A percentile compares a stretch with the other conserved stretches of the same genome.
These are phyloP conservation scores for Candida wancherniae DNA, from an alignment of 805 yeast genomes.

Conservation along the genomic window DNA sequence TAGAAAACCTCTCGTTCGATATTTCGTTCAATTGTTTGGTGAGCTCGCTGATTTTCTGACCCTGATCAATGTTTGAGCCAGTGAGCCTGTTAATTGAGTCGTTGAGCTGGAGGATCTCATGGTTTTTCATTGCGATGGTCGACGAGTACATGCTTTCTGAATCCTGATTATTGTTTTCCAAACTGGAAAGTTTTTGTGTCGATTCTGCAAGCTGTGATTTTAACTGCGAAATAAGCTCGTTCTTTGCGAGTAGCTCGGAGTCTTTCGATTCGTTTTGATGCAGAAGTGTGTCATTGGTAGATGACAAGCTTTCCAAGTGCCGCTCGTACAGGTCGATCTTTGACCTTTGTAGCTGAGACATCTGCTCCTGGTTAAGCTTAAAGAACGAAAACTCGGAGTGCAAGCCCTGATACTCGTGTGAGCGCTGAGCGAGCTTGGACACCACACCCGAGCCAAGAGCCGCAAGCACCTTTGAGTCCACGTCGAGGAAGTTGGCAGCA, in stretches of 20 bases:
- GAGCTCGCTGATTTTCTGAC: conserved; percentile 30
- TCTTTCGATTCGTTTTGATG: conserved; percentile 13
- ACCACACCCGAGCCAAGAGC: conserved; percentile 14
- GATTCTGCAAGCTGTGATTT: conserved; percentile 14
- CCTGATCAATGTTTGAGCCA: conserved; percentile 32
- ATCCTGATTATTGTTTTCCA: conserved; percentile 14
- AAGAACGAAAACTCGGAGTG: conserved; percentile 28
- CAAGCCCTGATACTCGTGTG: conserved; percentile 26
- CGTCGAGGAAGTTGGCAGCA: conserved; percentile 25
- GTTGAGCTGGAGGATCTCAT: conserved; percentile 24
- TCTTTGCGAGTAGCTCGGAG: conserved; percentile 10
- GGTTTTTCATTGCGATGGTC: conserved; percentile 15
- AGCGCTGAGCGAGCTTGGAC: conserved; percentile 20
- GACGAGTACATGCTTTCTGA: conserved; percentile 4
- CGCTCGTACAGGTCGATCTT: conserved; percentile 19
- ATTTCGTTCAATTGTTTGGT: conserved; percentile 33
- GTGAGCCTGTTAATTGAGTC: conserved; percentile 28
- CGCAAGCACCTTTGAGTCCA: conserved; percentile 18
- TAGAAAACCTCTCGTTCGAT: conserved; percentile 32
- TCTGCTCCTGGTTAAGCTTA: conserved; percentile 33
- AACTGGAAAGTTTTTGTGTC: conserved; percentile 13
- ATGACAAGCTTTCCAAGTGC: conserved; percentile 18
- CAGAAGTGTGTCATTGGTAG: conserved; percentile 20
- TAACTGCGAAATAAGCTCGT: conserved; percentile 13
- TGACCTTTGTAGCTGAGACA: conserved; percentile 22